Evolutionary conservation across 2,329 filamentous ascomycete genomes (phyloP).

Genomic region (Pyrenophora graminea): DNA sequence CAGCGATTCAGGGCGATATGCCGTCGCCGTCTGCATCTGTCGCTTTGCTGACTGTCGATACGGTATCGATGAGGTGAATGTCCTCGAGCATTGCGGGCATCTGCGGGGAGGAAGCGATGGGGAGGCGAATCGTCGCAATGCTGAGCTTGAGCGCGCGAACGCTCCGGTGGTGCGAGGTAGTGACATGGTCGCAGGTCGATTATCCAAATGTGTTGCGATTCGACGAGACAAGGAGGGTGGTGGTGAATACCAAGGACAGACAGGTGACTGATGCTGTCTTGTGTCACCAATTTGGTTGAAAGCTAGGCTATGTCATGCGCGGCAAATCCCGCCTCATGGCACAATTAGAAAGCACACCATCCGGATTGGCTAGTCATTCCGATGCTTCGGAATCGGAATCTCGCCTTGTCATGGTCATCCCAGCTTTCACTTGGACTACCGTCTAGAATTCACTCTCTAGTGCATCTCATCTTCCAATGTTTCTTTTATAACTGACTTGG

Average conservation of each 20-base stretch:
- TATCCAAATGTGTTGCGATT: constrained; percentile 2
- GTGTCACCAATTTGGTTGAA: constrained; percentile 24
- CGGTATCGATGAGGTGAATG: constrained; percentile 49
- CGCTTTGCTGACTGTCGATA: constrained; percentile 44
- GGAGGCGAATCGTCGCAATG: constrained; percentile 34
- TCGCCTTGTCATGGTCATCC: background rate
- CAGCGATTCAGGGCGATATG: constrained; percentile 65
- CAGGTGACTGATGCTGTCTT: constrained; percentile 6
- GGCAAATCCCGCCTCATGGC: constrained; percentile 19
- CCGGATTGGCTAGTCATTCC: constrained; percentile 20
- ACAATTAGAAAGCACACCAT: constrained; percentile 23
- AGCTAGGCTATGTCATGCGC: constrained; percentile 37
- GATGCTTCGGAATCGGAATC: constrained; percentile 17
- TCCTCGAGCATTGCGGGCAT: constrained; percentile 53
- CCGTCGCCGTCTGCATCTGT: constrained; percentile 66
- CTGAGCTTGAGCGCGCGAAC: constrained; percentile 30
- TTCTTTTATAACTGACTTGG: too few species aligned
- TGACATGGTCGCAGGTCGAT: constrained; percentile 33
- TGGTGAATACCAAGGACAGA: constrained; percentile 13
- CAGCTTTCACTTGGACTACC: background rate
- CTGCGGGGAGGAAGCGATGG: constrained; percentile 27
- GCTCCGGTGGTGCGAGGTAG: constrained; percentile 32
- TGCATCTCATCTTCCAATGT: too few species aligned
- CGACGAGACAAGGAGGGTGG: constrained; percentile 1
- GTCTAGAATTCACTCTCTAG: too few species aligned